A percentile compares a stretch with the other conserved stretches of the same genome.
These are phyloP conservation scores for Gaeumannomyces sp. DNA, from an alignment of 2,329 filamentous ascomycete species.

Conservation along the genomic window DNA sequence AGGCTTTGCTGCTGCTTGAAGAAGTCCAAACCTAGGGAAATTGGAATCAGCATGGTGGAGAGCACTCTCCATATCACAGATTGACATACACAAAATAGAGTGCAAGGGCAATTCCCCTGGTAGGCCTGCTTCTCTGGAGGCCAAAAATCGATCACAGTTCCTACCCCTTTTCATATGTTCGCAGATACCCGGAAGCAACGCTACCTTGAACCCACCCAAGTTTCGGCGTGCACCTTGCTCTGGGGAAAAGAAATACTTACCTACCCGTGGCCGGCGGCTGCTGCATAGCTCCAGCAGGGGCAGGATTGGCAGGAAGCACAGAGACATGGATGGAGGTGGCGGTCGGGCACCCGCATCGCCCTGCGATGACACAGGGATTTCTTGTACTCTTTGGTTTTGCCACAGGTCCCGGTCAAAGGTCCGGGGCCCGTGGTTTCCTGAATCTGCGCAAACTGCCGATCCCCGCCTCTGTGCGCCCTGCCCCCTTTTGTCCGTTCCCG, in stretches of 20 bases:
- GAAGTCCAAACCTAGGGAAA: not conserved
- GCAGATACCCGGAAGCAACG: too few relatives aligned
- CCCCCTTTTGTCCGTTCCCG: not conserved
- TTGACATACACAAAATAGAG: not conserved
- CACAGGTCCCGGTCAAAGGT: not conserved
- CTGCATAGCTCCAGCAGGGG: not conserved
- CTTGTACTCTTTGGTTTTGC: not conserved
- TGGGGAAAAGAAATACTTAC: not conserved
- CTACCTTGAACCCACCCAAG: not conserved
- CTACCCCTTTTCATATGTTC: not conserved
- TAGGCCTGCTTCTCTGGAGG: not conserved
- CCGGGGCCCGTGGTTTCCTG: not conserved
- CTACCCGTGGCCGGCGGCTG: not conserved
- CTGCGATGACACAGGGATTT: not conserved
- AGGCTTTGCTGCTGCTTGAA: too few relatives aligned
- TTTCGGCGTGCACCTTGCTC: not conserved
- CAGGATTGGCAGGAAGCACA: not conserved
- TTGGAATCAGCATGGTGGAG: not conserved
- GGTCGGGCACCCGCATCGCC: not conserved
- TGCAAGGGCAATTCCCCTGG: not conserved
- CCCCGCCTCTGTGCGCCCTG: not conserved
- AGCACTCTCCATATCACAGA: not conserved
- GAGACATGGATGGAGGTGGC: not conserved
- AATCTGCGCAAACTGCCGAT: not conserved
- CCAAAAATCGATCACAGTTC: not conserved